phyloP scores from a whole-genome alignment of 2,329 filamentous ascomycete genomes.

The Pseudogymnoascus sp. region DNA sequence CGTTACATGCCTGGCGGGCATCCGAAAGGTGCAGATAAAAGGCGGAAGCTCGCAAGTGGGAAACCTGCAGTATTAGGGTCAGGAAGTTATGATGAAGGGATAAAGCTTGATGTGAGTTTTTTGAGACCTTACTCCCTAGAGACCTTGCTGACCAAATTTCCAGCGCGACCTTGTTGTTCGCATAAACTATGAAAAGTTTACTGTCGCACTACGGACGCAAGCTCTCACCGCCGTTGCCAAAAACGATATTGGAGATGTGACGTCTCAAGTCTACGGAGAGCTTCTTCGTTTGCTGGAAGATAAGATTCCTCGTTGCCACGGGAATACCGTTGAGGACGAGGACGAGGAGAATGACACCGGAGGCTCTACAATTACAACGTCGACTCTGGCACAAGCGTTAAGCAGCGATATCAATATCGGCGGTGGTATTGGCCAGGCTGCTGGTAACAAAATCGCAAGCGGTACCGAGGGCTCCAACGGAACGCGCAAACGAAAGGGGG shows the following conservation, averaged over 20 bases:
- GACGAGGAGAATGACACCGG: slow-evolving; percentile 20
- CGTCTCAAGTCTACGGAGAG: slow-evolving; percentile 68
- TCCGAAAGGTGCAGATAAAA: slow-evolving; percentile 34
- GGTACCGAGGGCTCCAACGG: not conserved
- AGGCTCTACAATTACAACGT: slow-evolving; percentile 40
- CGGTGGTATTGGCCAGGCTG: slow-evolving; percentile 48
- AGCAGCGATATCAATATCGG: slow-evolving; percentile 45
- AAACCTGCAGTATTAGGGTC: slow-evolving; percentile 29
- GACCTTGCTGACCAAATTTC: slow-evolving; percentile 21
- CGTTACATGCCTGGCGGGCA: slow-evolving; percentile 30
- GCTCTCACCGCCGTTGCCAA: slow-evolving; percentile 66
- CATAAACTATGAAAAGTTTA: slow-evolving; percentile 77
- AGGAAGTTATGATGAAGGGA: slow-evolving; percentile 34
- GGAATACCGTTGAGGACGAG: slow-evolving; percentile 44
- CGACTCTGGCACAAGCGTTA: slow-evolving; percentile 49
- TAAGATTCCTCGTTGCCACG: slow-evolving; percentile 58
- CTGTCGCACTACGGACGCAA: slow-evolving; percentile 73
- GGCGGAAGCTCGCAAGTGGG: slow-evolving; percentile 47
- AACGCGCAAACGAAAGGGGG: slow-evolving; percentile 12
- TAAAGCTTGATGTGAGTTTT: slow-evolving; percentile 43
- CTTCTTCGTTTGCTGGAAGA: slow-evolving; percentile 64
- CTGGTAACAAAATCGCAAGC: slow-evolving; percentile 37
- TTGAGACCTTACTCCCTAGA: not conserved
- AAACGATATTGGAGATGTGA: slow-evolving; percentile 62
- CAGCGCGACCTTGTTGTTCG: slow-evolving; percentile 67